Evolutionary conservation across 1,284 basidiomycete species (phyloP).

Genomic region (Trichosporon faecale): DNA sequence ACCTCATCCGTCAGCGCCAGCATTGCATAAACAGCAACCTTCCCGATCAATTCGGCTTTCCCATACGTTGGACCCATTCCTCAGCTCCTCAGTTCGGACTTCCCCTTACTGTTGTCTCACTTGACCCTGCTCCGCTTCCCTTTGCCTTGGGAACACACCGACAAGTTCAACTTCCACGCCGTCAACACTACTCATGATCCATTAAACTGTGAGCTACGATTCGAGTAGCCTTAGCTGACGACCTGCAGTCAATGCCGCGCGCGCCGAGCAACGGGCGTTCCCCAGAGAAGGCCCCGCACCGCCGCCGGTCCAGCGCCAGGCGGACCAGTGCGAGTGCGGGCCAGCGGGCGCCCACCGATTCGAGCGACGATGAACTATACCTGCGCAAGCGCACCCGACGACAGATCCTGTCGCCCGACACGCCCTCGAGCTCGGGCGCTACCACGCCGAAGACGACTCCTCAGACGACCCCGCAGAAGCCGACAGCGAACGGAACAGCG

Average conservation of each 20-base stretch:
- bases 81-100: not conserved
- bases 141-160: not conserved
- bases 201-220: not conserved
- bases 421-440: not conserved
- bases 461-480: not conserved
- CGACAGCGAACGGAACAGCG: not conserved
- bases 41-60: not conserved
- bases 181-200: slow-evolving; percentile 5
- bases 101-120: not conserved
- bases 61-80: not conserved
- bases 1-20: not conserved
- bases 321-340: not conserved
- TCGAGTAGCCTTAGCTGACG: not conserved
- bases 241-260: not conserved
- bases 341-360: not conserved
- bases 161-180: slow-evolving; percentile 7
- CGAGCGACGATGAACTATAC: slow-evolving; percentile 8
- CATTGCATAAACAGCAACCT: not conserved
- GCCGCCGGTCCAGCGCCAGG: not conserved
- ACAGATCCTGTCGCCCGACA: not conserved
- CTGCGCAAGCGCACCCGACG: not conserved
- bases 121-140: not conserved
- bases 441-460: not conserved
- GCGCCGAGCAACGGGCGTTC: slow-evolving; percentile 10
- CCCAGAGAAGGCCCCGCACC: not conserved